Evolutionary conservation across 1,284 basidiomycete species (phyloP), one percentile per base, ranked within the genome.

Genomic region (Tilletiopsis washingtonensis): DNA sequence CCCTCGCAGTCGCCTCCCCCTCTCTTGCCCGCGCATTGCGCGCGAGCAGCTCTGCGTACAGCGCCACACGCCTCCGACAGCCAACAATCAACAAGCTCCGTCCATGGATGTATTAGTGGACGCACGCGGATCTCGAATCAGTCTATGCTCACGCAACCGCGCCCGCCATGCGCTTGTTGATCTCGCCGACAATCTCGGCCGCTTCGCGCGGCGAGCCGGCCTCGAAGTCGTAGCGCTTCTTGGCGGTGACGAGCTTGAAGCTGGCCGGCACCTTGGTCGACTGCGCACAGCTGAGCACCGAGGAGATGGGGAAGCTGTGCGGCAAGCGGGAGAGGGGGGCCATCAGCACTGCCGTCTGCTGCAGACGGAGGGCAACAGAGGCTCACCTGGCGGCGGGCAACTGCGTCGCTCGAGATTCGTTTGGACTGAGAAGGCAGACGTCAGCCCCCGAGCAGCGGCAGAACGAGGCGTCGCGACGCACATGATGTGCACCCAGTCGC

Each of bases 191-290:
- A 26, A 43, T 43, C n/a, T 43, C 42, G 42, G 42, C 42, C 23
- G 91, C 90, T 51, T 84, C 74, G 67, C 83, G 83, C 0, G 84
- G 78, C 62, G 79, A 89, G 74, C 94, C 91, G 0, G 91, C 91
- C 75, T 99, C 94, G 71, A 97, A 96, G 67, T 98, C 93, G 71
- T 97, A 98, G 27, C 91, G 80, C 78, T 98, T 99, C 38, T 83
- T 76, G 66, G 79, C 79, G 3, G 88, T 83, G 37, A 86, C 78
- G 21, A 89, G 76, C 77, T 94, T 94, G 81, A 99, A 93, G 21
- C 82, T 81, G 3, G 84, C 80, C 19, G 84, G 83, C 4, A 82
- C 81, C 71, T 91, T 88, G 40, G 82, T 81, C 0, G 85, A 86
- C 64, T 91, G 84, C 61, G 88, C 86, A 71, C 87, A 89, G 27